Evolutionary conservation across 2,329 filamentous ascomycete species (phyloP).

Genomic region (Zasmidium cellare): DNA sequence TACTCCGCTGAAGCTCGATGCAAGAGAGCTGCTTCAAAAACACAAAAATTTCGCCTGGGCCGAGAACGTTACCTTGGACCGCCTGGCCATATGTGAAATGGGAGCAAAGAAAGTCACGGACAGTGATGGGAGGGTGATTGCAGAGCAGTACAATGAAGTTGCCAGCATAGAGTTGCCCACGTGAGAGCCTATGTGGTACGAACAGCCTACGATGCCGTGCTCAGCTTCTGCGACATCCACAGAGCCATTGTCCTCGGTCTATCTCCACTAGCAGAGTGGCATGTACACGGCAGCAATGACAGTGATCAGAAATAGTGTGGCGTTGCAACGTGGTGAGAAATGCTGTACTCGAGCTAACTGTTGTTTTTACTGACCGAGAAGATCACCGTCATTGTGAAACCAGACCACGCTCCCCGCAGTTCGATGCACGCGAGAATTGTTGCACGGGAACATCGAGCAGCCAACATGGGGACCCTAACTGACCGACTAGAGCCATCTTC

Average conservation of each 20-base stretch:
- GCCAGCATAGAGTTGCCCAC: conserved; percentile 28
- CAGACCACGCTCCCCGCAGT: neutral
- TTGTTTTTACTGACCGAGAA: neutral
- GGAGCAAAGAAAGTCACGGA: conserved; percentile 69
- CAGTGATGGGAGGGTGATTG: conserved; percentile 48
- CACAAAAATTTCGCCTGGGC: conserved; percentile 73
- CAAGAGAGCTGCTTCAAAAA: conserved; percentile 44
- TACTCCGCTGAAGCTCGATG: conserved; percentile 44
- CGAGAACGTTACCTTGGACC: conserved; percentile 64
- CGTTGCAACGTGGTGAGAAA: neutral
- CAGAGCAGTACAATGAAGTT: conserved; percentile 55
- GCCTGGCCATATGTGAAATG: conserved; percentile 81
- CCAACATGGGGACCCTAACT: no score
- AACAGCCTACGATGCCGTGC: neutral
- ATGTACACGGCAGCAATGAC: neutral
- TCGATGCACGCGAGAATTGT: no score
- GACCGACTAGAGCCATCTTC: no score
- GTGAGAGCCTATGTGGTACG: neutral
- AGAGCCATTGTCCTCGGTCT: neutral
- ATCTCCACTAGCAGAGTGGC: neutral
- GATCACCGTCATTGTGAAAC: neutral
- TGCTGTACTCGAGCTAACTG: neutral
- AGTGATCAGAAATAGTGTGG: neutral
- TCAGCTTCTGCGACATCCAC: neutral
- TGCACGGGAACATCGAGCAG: no score